Conservation (phyloP, 768 basidiomycete genomes). For the Amyloporia xantha region DNA sequence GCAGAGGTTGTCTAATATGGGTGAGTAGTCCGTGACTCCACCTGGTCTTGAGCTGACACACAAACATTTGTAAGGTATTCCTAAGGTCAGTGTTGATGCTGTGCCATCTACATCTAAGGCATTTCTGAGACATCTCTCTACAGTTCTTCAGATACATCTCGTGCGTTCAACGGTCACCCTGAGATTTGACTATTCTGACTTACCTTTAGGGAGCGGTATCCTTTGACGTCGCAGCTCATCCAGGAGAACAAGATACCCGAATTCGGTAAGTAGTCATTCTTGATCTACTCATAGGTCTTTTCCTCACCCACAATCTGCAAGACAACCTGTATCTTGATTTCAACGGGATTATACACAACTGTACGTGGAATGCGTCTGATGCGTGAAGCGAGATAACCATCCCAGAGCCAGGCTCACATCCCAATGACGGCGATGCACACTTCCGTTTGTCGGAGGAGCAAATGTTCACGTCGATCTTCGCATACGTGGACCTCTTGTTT, state of each 20-base stretch:
- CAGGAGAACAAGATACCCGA: slow-evolving; percentile 99
- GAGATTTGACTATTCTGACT: neutral
- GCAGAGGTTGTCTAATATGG: neutral
- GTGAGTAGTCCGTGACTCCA: neutral
- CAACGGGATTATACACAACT: slow-evolving; percentile 89
- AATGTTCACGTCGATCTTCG: slow-evolving; percentile 94
- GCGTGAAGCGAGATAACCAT: neutral
- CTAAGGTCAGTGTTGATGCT: slow-evolving; percentile 31
- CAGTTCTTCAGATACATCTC: slow-evolving; percentile 98
- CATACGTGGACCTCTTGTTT: slow-evolving; percentile 96
- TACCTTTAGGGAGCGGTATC: slow-evolving; percentile 81
- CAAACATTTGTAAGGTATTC: slow-evolving; percentile 36
- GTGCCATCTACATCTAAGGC: neutral
- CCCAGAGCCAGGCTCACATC: slow-evolving; percentile 68
- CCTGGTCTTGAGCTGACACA: neutral
- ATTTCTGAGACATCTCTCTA: slow-evolving; percentile 1
- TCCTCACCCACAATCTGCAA: slow-evolving; percentile 25
- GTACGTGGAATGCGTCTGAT: slow-evolving; percentile 26
- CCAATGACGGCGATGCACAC: slow-evolving; percentile 93
- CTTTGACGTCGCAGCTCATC: slow-evolving; percentile 94
- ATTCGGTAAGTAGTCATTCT: slow-evolving; percentile 56
- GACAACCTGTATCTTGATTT: slow-evolving; percentile 93
- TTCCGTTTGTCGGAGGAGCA: slow-evolving; percentile 95
- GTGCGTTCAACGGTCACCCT: slow-evolving; percentile 34
- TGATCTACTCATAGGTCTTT: neutral